Percentiles rank a stretch among this genome's conserved stretches.
phyloP scores from a whole-genome alignment of 805 yeast genomes.

The Yarrowia sp. region DNA sequence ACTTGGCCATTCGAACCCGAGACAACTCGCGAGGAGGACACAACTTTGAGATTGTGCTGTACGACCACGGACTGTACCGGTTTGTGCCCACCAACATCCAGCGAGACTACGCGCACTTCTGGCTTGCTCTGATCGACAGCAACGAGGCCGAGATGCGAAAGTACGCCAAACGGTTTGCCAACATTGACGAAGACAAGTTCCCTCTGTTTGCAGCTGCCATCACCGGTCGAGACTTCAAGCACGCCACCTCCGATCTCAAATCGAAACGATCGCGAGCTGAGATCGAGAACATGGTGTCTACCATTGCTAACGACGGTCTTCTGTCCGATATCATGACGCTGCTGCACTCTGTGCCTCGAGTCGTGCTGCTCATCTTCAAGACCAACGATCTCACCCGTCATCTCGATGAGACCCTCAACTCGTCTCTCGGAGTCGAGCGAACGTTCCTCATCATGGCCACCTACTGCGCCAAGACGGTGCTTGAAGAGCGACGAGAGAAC shows the following conservation, averaged over 20 bases:
- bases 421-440: slow-evolving; percentile 85
- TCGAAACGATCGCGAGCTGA: slow-evolving; percentile 66
- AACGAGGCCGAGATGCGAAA: slow-evolving; percentile 69
- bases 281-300: slow-evolving; percentile 67
- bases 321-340: slow-evolving; percentile 79
- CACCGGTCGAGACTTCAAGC: slow-evolving; percentile 88
- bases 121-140: slow-evolving; percentile 85
- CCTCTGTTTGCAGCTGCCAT: slow-evolving; percentile 89
- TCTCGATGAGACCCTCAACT: slow-evolving; percentile 80
- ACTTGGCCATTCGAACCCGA: slow-evolving; percentile 73
- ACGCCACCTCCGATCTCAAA: slow-evolving; percentile 64
- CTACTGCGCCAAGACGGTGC: slow-evolving; percentile 84
- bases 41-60: slow-evolving; percentile 88
- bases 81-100: slow-evolving; percentile 79
- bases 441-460: slow-evolving; percentile 88
- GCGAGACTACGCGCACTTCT: slow-evolving; percentile 84
- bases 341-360: slow-evolving; percentile 78
- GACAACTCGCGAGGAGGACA: slow-evolving; percentile 54
- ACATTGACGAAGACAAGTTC: slow-evolving; percentile 77
- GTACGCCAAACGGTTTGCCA: slow-evolving; percentile 81
- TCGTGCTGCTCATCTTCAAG: slow-evolving; percentile 84
- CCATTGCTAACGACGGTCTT: slow-evolving; percentile 62
- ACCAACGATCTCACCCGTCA: slow-evolving; percentile 93
- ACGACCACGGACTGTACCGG: slow-evolving; percentile 95
- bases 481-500: slow-evolving; percentile 64